These are phyloP conservation scores for Tolypocladium sp. DNA, from an alignment of 2,329 filamentous ascomycete species.

Conservation along the genomic window DNA sequence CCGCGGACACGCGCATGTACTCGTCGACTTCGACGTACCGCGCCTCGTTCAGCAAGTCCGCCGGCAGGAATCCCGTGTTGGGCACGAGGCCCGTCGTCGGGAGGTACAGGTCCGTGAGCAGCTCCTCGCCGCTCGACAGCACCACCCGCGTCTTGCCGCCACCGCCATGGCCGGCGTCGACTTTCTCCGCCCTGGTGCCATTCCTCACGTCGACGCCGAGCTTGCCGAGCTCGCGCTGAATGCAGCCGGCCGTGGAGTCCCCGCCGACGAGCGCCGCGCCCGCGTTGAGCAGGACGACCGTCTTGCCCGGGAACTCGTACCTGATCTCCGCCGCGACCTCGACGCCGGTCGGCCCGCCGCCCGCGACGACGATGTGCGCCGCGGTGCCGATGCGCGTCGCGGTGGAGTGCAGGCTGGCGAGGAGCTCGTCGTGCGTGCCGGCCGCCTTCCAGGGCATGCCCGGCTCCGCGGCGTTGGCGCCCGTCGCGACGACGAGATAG, in stretches of 20 bases:
- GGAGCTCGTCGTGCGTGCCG: constrained; percentile 34
- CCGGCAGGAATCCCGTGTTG: constrained; percentile 44
- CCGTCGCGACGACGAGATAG: constrained; percentile 49
- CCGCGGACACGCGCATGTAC: constrained; percentile 35
- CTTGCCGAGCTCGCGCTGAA: constrained; percentile 39
- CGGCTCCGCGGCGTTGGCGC: constrained; percentile 31
- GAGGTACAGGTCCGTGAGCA: constrained; percentile 47
- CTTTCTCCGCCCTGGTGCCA: constrained; percentile 28
- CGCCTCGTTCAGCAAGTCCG: constrained; percentile 30
- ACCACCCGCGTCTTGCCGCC: constrained; percentile 39
- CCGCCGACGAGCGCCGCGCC: constrained; percentile 32
- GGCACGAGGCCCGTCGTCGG: constrained; percentile 45
- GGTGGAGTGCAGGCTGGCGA: constrained; percentile 28
- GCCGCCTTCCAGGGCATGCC: constrained; percentile 43
- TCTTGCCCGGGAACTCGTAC: constrained; percentile 39
- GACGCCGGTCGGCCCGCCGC: constrained; percentile 46
- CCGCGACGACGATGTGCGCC: constrained; percentile 44
- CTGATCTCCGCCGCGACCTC: constrained; percentile 47
- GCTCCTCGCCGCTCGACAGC: constrained; percentile 34
- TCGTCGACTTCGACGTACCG: constrained; percentile 42
- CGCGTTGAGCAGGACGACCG: constrained; percentile 37
- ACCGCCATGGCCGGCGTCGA: constrained; percentile 14
- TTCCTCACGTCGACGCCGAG: constrained; percentile 41
- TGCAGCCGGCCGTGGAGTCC: constrained; percentile 31
- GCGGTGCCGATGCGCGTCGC: constrained; percentile 33